Evolutionary conservation across 306 rosid species (phyloP).

Genomic region (Erythrophleum fordii): DNA sequence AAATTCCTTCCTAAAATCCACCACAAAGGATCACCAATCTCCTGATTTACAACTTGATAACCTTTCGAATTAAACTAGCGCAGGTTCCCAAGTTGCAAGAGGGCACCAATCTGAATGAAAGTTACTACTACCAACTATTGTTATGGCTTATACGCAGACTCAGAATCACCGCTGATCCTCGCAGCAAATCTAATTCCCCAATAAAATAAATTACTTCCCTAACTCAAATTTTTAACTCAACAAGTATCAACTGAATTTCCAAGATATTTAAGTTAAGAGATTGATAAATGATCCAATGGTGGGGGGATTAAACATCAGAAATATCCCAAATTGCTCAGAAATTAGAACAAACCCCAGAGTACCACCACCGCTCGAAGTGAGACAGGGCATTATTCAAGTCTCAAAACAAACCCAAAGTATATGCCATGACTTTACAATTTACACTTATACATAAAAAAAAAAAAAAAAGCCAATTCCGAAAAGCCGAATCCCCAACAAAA

Average conservation of each 20-base stretch:
- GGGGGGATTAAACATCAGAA: not conserved
- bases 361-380: not conserved
- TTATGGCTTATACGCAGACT: not conserved
- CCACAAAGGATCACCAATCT: conserved; percentile 7
- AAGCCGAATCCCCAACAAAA: not conserved
- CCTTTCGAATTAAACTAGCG: not conserved
- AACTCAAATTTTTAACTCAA: not conserved
- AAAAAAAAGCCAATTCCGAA: not conserved
- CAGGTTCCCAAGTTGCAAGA: conserved; percentile 15
- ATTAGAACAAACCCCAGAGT: not conserved
- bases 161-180: conserved; percentile 31
- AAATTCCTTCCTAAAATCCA: not conserved
- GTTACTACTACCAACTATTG: not conserved
- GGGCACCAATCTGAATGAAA: conserved; percentile 14
- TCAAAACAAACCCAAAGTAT: not conserved
- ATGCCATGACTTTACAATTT: not conserved
- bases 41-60: not conserved
- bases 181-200: conserved; percentile 30
- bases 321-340: not conserved
- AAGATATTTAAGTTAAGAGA: not conserved
- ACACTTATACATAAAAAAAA: not conserved
- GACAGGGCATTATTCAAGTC: not conserved
- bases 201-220: not conserved
- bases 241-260: not conserved
- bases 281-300: not conserved